Base-by-base conservation (phyloP, 495 filamentous ascomycete species). In the Podospora australis region DNA sequence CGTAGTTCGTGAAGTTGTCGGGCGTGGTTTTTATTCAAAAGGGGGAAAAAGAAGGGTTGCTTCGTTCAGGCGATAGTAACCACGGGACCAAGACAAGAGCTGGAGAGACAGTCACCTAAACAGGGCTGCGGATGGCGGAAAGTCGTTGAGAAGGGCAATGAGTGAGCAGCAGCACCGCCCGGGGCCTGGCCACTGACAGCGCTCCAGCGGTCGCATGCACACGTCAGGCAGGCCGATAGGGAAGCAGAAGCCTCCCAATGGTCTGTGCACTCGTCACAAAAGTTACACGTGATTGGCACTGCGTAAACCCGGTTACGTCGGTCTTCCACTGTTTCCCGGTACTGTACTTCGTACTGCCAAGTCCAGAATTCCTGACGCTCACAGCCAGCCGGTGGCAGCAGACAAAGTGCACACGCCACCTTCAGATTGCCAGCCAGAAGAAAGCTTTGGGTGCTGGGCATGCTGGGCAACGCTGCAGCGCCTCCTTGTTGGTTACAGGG, bases 221-320 rank as follows among this genome's bases (percentile, higher is more conserved):
- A 58, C 55, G 55, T 58, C 58, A 61, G 58, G 57, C 40, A n/a
- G 32, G 44, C 44, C 48, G 26, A 39, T 25, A 47, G 46, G 42
- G n/a, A n/a, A 17, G 54, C 36, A 49, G 41, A 46, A 44, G 49
- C 52, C 46, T 39, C 41, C 23, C 38, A 6, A 44, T 35, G 44
- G 50, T 39, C 58, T 50, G 50, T 57, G 58, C 58, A 42, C n/a
- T n/a, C n/a, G n/a, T n/a, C n/a, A n/a, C n/a, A n/a, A n/a, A 6
- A 36, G 16, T 17, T 30, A 22, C 55, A 62, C 55, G 58, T 58
- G 55, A 62, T 58, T 25, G 28, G 23, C 17, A 16, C 25, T 20
- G 35, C n/a, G n/a, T n/a, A 45, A 53, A 29, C 44, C 44, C 32
- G 50, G 16, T 40, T 36, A 44, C 22, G 48, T 44, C 53, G 49